Conservation (phyloP, 2,329 filamentous ascomycete genomes). For the Fusarium redolens region DNA sequence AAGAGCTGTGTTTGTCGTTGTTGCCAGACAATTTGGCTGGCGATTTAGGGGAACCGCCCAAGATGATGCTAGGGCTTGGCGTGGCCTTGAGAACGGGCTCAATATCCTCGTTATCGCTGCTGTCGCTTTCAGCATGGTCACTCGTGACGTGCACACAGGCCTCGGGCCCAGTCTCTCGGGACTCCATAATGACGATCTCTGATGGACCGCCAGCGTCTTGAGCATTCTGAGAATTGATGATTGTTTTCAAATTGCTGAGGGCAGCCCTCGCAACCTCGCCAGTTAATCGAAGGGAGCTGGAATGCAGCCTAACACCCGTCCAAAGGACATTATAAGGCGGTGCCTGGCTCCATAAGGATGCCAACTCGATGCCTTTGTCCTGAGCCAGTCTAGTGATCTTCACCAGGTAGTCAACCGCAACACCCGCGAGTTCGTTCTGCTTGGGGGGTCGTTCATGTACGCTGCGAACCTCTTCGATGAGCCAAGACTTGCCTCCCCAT, state of each 20-base stretch:
- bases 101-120: not conserved
- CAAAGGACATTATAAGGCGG: not conserved
- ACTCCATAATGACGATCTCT: not conserved
- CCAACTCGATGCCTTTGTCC: not conserved
- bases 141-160: not conserved
- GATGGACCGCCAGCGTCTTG: not conserved
- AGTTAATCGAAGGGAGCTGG: not conserved
- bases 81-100: rapidly evolving
- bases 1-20: not conserved
- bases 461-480: not conserved
- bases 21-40: not conserved
- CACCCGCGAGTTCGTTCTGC: not conserved
- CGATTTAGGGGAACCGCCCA: not conserved
- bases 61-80: not conserved
- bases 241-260: not conserved
- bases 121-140: not conserved
- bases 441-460: not conserved
- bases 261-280: rapidly evolving
- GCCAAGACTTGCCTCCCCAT: constrained; percentile 1
- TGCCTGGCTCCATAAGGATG: not conserved
- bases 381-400: not conserved
- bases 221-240: not conserved
- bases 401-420: not conserved
- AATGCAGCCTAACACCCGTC: not conserved
- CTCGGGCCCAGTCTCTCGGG: not conserved